phyloP scores from a whole-genome alignment of 2,329 filamentous ascomycete genomes.

The Penicillium sclerotigenum region DNA sequence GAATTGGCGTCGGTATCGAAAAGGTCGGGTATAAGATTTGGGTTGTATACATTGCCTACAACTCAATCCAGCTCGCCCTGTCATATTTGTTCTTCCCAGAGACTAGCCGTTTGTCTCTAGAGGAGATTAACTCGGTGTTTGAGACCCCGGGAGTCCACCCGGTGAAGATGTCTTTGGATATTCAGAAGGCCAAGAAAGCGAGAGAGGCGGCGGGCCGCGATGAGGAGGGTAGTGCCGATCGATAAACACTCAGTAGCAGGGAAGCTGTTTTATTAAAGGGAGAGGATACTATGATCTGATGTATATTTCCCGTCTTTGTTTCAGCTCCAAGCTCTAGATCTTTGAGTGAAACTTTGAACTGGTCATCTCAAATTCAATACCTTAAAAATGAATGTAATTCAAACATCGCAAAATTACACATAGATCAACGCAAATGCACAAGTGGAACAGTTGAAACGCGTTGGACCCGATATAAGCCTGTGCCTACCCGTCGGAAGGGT shows the following conservation, averaged over 20 bases:
- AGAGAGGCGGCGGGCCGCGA: slow-evolving; percentile 22
- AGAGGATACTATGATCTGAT: not conserved
- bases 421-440: slow-evolving; percentile 6
- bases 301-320: not conserved
- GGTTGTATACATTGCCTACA: slow-evolving; percentile 52
- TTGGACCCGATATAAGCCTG: slow-evolving; percentile 17
- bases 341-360: not conserved
- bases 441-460: slow-evolving; percentile 21
- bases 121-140: slow-evolving; percentile 60
- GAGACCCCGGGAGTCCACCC: slow-evolving; percentile 45
- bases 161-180: slow-evolving; percentile 45
- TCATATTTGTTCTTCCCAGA: slow-evolving; percentile 55
- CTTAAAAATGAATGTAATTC: not conserved
- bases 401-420: not conserved
- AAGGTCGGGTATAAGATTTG: slow-evolving; percentile 53
- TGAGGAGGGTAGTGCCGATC: slow-evolving; percentile 10
- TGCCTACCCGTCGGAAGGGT: slow-evolving; percentile 20
- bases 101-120: slow-evolving; percentile 49
- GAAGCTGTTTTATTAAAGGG: not conserved
- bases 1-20: slow-evolving; percentile 48
- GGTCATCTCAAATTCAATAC: not conserved
- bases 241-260: not conserved
- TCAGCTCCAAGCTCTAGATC: not conserved
- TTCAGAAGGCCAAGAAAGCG: slow-evolving; percentile 41
- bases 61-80: slow-evolving; percentile 46